Conservation (phyloP, 257 asterid species). For the Cordia subcordata region DNA sequence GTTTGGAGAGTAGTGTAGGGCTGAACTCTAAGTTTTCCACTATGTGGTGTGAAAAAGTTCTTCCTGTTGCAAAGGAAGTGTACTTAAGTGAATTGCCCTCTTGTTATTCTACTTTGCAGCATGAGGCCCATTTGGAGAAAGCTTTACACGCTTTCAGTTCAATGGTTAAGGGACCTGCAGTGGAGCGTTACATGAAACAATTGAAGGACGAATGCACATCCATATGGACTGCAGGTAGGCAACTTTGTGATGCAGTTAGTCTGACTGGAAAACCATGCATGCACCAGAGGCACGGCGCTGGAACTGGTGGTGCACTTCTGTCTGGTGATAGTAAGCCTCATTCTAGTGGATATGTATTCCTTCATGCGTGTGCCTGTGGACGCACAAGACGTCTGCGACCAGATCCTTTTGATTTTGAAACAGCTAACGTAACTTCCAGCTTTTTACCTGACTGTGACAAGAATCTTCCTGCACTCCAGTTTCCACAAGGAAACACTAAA, state of each 20-base stretch:
- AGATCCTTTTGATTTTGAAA: conserved; percentile 87
- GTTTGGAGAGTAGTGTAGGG: conserved; percentile 50
- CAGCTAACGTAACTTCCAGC: conserved; percentile 57
- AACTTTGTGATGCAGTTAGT: conserved; percentile 91
- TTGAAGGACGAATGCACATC: conserved; percentile 79
- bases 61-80: conserved; percentile 76
- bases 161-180: conserved; percentile 86
- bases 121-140: conserved; percentile 62
- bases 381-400: conserved; percentile 79
- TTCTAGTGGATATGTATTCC: conserved; percentile 89
- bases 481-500: conserved; percentile 42
- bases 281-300: conserved; percentile 63
- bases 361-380: conserved; percentile 99
- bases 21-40: conserved; percentile 66
- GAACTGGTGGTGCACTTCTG: conserved; percentile 20
- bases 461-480: conserved; percentile 60
- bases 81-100: conserved; percentile 70
- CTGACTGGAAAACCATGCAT: conserved; percentile 94
- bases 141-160: conserved; percentile 55
- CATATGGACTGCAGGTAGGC: conserved; percentile 87
- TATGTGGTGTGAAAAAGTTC: conserved; percentile 77
- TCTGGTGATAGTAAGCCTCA: conserved; percentile 46
- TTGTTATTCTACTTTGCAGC: conserved; percentile 83
- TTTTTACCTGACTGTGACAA: conserved; percentile 79
- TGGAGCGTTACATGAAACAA: conserved; percentile 45